A percentile compares a stretch with the other conserved stretches of the same genome.
Conservation (phyloP, 306 rosid species). For the Citrullus colocynthis region DNA sequence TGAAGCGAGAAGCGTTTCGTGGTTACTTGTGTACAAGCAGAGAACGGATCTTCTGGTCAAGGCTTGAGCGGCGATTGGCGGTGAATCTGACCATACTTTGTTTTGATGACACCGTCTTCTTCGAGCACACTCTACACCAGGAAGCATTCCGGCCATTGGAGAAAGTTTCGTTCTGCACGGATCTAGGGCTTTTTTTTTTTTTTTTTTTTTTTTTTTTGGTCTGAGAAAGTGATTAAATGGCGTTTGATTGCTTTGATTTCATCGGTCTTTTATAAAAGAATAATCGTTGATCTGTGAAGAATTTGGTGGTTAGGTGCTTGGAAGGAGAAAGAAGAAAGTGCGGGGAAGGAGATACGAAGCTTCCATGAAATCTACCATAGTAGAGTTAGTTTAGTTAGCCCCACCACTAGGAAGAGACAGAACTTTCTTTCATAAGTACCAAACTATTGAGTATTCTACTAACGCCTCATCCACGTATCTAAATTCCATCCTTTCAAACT, state of each 20-base stretch:
- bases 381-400: not conserved
- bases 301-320: not conserved
- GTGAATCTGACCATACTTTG: conserved; percentile 20
- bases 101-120: conserved; percentile 53
- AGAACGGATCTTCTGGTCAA: conserved; percentile 36
- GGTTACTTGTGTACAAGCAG: conserved; percentile 44
- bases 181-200: not conserved
- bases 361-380: not conserved
- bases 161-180: not conserved
- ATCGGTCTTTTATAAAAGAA: not conserved
- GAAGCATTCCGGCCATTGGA: conserved; percentile 65
- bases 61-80: conserved; percentile 13
- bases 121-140: conserved; percentile 92
- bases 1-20: conserved; percentile 27
- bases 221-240: not conserved
- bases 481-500: too few relatives aligned
- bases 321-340: not conserved
- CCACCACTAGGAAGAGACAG: not conserved
- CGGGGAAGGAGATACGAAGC: not conserved
- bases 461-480: too few relatives aligned
- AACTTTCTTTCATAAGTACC: not conserved
- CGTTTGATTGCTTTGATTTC: not conserved
- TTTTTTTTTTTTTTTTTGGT: not conserved
- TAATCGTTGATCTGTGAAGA: not conserved
- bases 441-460: too few relatives aligned